Evolutionary conservation across 441 rosid genomes (phyloP).

Genomic region (Aquilaria agallochum): DNA sequence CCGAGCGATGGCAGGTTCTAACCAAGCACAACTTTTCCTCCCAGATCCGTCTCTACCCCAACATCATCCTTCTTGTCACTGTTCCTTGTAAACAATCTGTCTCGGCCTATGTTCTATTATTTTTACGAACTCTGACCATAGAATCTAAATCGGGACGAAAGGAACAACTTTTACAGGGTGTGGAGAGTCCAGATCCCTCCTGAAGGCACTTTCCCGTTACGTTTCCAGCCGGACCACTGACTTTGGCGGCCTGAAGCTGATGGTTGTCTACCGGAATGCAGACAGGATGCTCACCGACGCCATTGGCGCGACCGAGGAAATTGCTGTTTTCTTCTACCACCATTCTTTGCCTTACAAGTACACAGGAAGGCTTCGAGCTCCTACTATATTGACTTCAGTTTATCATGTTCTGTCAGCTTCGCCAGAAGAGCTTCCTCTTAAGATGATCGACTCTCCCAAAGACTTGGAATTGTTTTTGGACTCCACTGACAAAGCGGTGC

Average conservation of each 20-base stretch:
- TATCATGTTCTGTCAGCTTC: slow-evolving; percentile 40
- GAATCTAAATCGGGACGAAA: background rate
- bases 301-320: slow-evolving; percentile 51
- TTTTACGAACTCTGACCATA: background rate
- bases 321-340: slow-evolving; percentile 55
- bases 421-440: slow-evolving; percentile 55
- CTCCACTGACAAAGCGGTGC: slow-evolving; percentile 71
- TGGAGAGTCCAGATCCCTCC: slow-evolving; percentile 81
- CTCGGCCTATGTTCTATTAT: background rate
- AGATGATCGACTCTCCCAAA: slow-evolving; percentile 32
- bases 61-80: slow-evolving; percentile 69
- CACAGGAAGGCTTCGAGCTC: slow-evolving; percentile 64
- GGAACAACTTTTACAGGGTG: slow-evolving; percentile 52
- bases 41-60: slow-evolving; percentile 72
- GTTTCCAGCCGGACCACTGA: slow-evolving; percentile 32
- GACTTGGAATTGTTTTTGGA: slow-evolving; percentile 56
- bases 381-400: slow-evolving; percentile 47
- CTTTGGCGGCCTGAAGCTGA: slow-evolving; percentile 46
- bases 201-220: slow-evolving; percentile 46
- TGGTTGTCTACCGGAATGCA: slow-evolving; percentile 49
- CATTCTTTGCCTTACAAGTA: slow-evolving; percentile 65
- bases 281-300: slow-evolving; percentile 70
- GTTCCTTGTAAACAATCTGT: slow-evolving; percentile 52
- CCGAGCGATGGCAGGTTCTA: slow-evolving; percentile 61
- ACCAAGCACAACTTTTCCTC: slow-evolving; percentile 77